Conservation (phyloP, 495 filamentous ascomycete species). For the Staphylotrichum tortipilum region DNA sequence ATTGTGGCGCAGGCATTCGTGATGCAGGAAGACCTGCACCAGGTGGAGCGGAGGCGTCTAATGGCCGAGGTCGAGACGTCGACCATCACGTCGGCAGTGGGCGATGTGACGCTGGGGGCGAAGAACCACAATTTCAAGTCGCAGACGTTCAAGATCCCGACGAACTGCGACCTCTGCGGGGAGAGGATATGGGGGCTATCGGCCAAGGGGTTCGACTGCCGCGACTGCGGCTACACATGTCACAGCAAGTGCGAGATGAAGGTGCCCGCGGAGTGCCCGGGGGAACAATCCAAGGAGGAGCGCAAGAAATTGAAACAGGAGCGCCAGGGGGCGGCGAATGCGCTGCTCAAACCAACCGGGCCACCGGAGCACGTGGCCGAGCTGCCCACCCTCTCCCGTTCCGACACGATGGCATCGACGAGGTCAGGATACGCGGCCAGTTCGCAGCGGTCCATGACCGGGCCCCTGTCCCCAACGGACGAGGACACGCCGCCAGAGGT, state of each 20-base stretch:
- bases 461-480: conserved; percentile 41
- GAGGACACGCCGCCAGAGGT: conserved; percentile 33
- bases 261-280: conserved; percentile 89
- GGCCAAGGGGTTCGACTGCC: conserved; percentile 91
- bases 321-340: conserved; percentile 69
- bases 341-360: conserved; percentile 37
- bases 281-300: conserved; percentile 86
- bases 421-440: conserved; percentile 83
- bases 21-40: conserved; percentile 74
- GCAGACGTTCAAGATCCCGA: conserved; percentile 97
- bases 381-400: conserved; percentile 55
- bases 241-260: conserved; percentile 99
- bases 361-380: conserved; percentile 38
- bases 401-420: conserved; percentile 87
- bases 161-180: conserved; percentile 92
- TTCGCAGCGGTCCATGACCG: conserved; percentile 64
- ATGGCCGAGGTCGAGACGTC: conserved; percentile 87
- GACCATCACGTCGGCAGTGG: conserved; percentile 76
- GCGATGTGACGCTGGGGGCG: conserved; percentile 83
- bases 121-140: conserved; percentile 94
- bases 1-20: conserved; percentile 67
- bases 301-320: conserved; percentile 83
- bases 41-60: conserved; percentile 74
- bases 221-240: conserved; percentile 94
- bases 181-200: conserved; percentile 95